Conservation (phyloP, 768 basidiomycete species). For the Calocybe indica region DNA sequence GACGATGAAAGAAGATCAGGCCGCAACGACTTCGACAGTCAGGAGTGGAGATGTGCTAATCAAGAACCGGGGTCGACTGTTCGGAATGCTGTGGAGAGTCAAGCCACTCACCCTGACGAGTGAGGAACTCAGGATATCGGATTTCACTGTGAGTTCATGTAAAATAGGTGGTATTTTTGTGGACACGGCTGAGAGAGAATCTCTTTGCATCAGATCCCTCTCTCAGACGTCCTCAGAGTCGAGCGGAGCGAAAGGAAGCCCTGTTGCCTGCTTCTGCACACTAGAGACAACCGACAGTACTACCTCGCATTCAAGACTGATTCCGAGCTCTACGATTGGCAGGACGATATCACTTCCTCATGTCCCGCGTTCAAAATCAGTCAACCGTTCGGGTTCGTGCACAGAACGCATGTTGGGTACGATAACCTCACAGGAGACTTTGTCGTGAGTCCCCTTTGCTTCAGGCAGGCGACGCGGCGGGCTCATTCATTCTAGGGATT, state of each 20-base stretch:
- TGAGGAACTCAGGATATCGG: slow-evolving; percentile 11
- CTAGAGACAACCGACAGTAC: slow-evolving; percentile 21
- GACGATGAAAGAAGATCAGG: neutral
- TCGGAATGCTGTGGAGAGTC: slow-evolving; percentile 14
- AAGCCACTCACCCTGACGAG: slow-evolving; percentile 15
- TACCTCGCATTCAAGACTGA: slow-evolving; percentile 32
- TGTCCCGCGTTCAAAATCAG: slow-evolving; percentile 30
- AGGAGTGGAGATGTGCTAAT: slow-evolving; percentile 11
- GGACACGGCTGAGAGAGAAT: no score
- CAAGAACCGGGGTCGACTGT: slow-evolving; percentile 10
- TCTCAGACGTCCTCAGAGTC: slow-evolving; percentile 29
- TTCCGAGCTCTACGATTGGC: slow-evolving; percentile 38
- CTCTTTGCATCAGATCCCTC: slow-evolving; percentile 14
- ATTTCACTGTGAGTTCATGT: slow-evolving; percentile 9
- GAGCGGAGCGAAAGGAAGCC: slow-evolving; percentile 33
- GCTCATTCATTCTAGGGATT: slow-evolving; percentile 3
- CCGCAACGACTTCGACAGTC: slow-evolving; percentile 4
- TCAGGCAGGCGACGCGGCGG: neutral
- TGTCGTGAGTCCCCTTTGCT: slow-evolving; percentile 15
- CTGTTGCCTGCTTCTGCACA: slow-evolving; percentile 28
- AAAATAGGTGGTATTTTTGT: neutral
- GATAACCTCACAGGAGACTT: slow-evolving; percentile 24
- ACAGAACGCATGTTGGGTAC: slow-evolving; percentile 33
- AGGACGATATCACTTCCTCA: slow-evolving; percentile 37
- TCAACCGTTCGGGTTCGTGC: slow-evolving; percentile 31